Percentiles rank a stretch among this genome's conserved stretches.
Evolutionary conservation across 2,329 filamentous ascomycete species (phyloP).

Genomic region (Dryadomyces sulphureus): DNA sequence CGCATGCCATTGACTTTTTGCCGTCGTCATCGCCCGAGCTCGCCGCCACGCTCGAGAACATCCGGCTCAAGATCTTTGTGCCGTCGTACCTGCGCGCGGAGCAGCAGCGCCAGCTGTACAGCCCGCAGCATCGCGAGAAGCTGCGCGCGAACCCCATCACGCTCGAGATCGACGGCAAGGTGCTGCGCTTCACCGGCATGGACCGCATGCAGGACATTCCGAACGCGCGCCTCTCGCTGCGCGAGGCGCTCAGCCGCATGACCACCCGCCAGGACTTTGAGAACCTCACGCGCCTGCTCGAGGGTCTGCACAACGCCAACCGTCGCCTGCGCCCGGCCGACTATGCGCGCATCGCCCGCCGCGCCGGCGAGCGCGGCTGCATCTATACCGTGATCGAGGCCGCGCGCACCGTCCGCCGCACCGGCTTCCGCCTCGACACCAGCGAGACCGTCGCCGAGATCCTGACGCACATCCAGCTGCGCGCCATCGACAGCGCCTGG

Average conservation of each 20-base stretch:
- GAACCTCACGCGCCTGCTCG: constrained; percentile 36
- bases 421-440: constrained; percentile 27
- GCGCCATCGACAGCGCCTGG: constrained; percentile 24
- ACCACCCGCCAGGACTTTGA: constrained; percentile 31
- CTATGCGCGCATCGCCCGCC: constrained; percentile 25
- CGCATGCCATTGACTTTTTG: constrained; percentile 28
- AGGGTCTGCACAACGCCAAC: constrained; percentile 29
- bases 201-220: constrained; percentile 28
- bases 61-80: constrained; percentile 46
- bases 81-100: constrained; percentile 40
- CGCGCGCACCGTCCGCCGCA: constrained; percentile 29
- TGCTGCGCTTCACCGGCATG: constrained; percentile 34
- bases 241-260: constrained; percentile 28
- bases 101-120: constrained; percentile 39
- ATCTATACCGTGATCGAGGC: constrained; percentile 34
- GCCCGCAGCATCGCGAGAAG: constrained; percentile 26
- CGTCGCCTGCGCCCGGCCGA: constrained; percentile 19
- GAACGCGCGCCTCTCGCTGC: constrained; percentile 23
- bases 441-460: constrained; percentile 26
- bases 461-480: constrained; percentile 24
- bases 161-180: constrained; percentile 42
- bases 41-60: constrained; percentile 32
- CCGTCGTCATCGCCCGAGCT: constrained; percentile 38
- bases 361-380: constrained; percentile 24
- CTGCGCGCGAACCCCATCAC: constrained; percentile 40